A percentile compares a stretch with the other conserved stretches of the same genome.
Conservation (phyloP, 2,329 filamentous ascomycete genomes). For the Helminthosporium solani region DNA sequence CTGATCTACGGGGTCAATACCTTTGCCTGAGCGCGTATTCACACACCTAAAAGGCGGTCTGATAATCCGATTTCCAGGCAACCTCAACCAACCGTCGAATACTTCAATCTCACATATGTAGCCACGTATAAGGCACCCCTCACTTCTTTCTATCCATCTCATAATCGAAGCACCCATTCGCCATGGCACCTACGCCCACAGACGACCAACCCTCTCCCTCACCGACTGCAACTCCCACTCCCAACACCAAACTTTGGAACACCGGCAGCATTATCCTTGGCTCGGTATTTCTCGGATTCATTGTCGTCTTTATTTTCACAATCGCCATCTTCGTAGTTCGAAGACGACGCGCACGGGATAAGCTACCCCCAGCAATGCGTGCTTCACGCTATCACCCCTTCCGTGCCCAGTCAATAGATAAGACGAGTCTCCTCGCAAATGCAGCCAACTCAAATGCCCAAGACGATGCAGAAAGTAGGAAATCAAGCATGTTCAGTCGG, state of each 20-base stretch:
- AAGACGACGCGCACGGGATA: constrained; percentile 25
- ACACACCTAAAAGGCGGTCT: constrained; percentile 10
- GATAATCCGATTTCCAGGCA: constrained; percentile 8
- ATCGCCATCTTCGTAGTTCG: constrained; percentile 24
- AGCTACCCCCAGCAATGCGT: constrained; percentile 20
- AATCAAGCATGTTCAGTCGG: constrained; percentile 36
- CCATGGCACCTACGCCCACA: constrained; percentile 31
- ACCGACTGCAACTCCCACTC: constrained; percentile 5
- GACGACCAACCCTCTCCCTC: constrained; percentile 13
- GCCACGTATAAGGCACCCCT: background rate
- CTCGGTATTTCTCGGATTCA: constrained; percentile 26
- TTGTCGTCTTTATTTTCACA: constrained; percentile 21
- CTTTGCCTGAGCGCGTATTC: constrained; percentile 8
- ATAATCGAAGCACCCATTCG: background rate
- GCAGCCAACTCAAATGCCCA: constrained; percentile 11
- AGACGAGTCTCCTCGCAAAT: constrained; percentile 27
- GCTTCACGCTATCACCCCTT: constrained; percentile 19
- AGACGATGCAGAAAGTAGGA: constrained; percentile 17
- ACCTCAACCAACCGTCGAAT: background rate
- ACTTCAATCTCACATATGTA: background rate
- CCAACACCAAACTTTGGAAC: constrained; percentile 17
- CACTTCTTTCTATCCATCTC: background rate
- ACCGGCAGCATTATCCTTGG: constrained; percentile 30
- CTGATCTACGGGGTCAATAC: constrained; percentile 5
- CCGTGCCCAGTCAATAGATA: constrained; percentile 19